These are phyloP conservation scores for Xylaria palmicola DNA, from an alignment of 495 filamentous ascomycete genomes.

Conservation along the genomic window DNA sequence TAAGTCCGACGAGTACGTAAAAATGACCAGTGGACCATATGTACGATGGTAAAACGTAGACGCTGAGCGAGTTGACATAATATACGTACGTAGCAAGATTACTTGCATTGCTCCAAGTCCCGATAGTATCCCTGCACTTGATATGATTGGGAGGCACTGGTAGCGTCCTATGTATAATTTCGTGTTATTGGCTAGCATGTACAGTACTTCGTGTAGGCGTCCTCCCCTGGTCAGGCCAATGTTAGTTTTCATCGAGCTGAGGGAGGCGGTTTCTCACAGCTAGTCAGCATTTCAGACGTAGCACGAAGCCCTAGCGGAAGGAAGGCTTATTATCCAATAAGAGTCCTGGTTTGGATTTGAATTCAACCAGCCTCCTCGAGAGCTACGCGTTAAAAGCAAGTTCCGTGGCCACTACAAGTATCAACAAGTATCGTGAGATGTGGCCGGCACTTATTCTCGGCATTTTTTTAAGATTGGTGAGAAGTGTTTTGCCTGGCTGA, in stretches of 20 bases:
- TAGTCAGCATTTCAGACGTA: not conserved
- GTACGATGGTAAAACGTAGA: not conserved
- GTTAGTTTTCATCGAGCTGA: not conserved
- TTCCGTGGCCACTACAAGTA: not conserved
- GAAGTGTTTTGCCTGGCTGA: not conserved
- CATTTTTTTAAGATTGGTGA: conserved; percentile 3
- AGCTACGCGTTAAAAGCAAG: not conserved
- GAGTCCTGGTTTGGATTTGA: not conserved
- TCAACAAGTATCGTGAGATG: not conserved
- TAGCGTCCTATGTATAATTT: not conserved
- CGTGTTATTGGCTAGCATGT: not conserved
- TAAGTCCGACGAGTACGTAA: too few relatives aligned
- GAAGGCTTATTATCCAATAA: not conserved
- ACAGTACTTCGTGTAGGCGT: not conserved
- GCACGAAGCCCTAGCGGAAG: not conserved
- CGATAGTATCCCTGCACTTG: not conserved
- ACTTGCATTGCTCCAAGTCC: not conserved
- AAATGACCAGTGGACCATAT: not conserved
- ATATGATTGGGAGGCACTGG: not conserved
- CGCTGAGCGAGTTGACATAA: too few relatives aligned
- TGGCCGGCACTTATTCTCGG: conserved; percentile 15
- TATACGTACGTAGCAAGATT: not conserved
- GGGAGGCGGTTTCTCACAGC: not conserved
- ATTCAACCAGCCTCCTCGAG: not conserved
- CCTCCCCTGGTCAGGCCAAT: not conserved